These are phyloP conservation scores for Mycosarcoma mackinlayi DNA, from an alignment of 1,284 basidiomycete genomes.

Conservation along the genomic window DNA sequence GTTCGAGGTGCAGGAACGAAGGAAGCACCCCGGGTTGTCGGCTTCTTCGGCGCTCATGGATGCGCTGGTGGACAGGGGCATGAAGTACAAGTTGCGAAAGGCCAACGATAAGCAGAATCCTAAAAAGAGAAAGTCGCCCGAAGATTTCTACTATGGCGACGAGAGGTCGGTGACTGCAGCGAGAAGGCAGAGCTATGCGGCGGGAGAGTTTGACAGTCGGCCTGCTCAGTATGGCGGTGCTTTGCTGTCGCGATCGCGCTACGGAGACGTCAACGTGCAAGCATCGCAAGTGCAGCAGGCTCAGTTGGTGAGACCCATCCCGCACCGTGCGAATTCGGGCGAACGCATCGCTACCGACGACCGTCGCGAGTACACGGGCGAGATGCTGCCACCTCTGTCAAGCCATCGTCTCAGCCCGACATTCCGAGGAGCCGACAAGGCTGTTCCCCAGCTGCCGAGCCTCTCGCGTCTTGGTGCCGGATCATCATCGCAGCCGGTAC, in stretches of 20 bases:
- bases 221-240: background rate
- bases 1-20: constrained; percentile 43
- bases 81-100: constrained; percentile 50
- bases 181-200: constrained; percentile 27
- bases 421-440: background rate
- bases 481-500: background rate
- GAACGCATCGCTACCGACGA: background rate
- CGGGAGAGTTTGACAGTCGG: constrained; percentile 22
- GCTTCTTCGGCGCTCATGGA: constrained; percentile 34
- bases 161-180: constrained; percentile 10
- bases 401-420: constrained; percentile 12
- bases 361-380: constrained; percentile 1
- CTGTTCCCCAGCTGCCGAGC: constrained; percentile 21
- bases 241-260: constrained; percentile 6
- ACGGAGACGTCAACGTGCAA: background rate
- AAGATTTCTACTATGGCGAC: constrained; percentile 38
- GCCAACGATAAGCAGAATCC: constrained; percentile 26
- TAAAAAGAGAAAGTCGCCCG: constrained; percentile 45
- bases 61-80: constrained; percentile 39
- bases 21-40: constrained; percentile 40
- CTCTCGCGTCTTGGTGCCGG: constrained; percentile 14
- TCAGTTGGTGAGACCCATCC: constrained; percentile 15
- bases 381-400: constrained; percentile 19
- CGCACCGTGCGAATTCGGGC: constrained; percentile 10
- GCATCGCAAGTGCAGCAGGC: too few relatives aligned